Evolutionary conservation across 768 basidiomycete species (phyloP), one percentile per base, ranked within the genome.

Genomic region (Rhodotorula toruloides): DNA sequence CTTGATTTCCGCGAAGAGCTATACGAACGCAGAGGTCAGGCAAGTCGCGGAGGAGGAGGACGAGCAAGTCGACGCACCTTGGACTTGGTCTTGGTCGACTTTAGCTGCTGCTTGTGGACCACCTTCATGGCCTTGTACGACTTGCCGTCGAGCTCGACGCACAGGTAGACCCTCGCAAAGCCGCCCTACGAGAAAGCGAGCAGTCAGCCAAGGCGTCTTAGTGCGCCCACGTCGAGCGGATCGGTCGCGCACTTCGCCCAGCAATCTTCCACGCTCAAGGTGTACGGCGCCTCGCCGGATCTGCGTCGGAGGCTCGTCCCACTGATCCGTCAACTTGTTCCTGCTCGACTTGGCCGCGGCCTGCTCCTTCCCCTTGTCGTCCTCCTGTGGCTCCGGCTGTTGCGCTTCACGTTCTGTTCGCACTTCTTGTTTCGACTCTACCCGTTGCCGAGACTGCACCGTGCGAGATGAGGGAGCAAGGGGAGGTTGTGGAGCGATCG

Each of bases 1-100:
- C 81, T 94, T 96, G 75, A 99, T 99, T 82, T 99, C 94, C 66
- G 94, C 93, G 75, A 92, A 99, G 52, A 99, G 84, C 94, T 97
- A 56, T 21, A 37, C 2, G 12, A 21, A 47, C 37, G 61, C 40
- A 10, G 46, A 37, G 32, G 32, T 54, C 22, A 54, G 34, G 34
- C 21, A n/a, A 40, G 10, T 44, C 11, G 32, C 29, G n/a, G 2
- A 19, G n/a, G n/a, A n/a, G n/a, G 46, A 37, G 32, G 32, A 53
- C 22, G 52, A 29, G 34, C 21, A n/a, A 40, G 10, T 44, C 11
- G 32, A 22, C 32, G 2, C 16, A 91, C 93, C 84, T 97, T 97
- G 25, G 91, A 93, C 79, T 94, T 94, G 31, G 91, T 92, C 78
- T 97, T 97, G 80, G 91, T 94, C 25, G 91, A 91, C 80, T 89